Base-by-base conservation (phyloP, 2,329 filamentous ascomycete genomes). In the Cephalotrichum gorgonifer region DNA sequence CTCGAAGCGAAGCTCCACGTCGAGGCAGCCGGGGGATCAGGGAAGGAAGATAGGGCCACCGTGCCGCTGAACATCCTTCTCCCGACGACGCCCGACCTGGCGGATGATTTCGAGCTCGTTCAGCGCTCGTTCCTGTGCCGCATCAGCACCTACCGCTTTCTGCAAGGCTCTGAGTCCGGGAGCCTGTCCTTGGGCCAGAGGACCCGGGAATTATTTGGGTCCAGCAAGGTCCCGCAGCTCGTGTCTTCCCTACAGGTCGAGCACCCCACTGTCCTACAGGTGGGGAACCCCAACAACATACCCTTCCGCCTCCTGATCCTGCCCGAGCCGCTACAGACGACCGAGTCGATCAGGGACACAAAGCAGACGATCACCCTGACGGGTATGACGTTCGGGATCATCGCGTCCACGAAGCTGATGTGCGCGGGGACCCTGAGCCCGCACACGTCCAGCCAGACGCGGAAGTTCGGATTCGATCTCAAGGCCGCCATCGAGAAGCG, bases 151-250 rank as follows among this genome's bases (percentile, higher is more conserved):
- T 55, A 61, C 9, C 60, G 59, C 4, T 54, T 70, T 0, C 25
- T 63, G 0, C 64, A 66, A 0, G 63, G 60, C 0, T 60, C 60
- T 56, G 56, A 60, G 20, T 26, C 57, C 4, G 56, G 45, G 1
- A 56, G 62, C 3, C 47, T 69, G 15, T 57, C 58, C 0, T 55
- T 69, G 26, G 60, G 56, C 11, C 62, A 66, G 43, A 66, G 59
- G 48, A 56, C 59, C 1, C 60, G 59, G 8, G 58, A 60, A 30
- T 44, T 66, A 2, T 61, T 70, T 4, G 52, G 52, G 2, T 59
- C 60, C 1, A 60, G 63, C 11, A 64, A 58, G n/a, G 58, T 66
- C 1, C 68, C 68, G 0, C 30, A 45, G 1, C 58, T 67, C 2
- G 27, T 22, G 0, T 67, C 60, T 35, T 48, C 52, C 0, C 17